Evolutionary conservation across 2,329 filamentous ascomycete genomes (phyloP).

Genomic region (Colletotrichum tropicale): DNA sequence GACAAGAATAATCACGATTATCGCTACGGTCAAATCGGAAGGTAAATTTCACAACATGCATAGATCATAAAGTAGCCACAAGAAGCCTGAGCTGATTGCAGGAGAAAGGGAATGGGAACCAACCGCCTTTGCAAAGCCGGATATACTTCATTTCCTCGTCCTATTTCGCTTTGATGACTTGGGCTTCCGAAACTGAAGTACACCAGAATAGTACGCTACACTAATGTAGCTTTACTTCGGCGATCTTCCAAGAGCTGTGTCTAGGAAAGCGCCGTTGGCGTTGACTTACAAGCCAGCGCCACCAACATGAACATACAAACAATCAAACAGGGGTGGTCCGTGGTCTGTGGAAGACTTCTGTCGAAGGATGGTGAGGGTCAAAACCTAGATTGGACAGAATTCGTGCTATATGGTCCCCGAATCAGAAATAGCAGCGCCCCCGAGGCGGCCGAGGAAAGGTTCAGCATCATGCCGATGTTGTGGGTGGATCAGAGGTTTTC

Average conservation of each 20-base stretch:
- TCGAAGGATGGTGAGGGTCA: neutral
- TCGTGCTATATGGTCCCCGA: neutral
- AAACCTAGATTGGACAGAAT: neutral
- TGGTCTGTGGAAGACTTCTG: neutral
- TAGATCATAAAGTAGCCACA: too few relatives aligned
- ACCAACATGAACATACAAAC: neutral
- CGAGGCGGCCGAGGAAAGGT: neutral
- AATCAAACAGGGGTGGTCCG: neutral
- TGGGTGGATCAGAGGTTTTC: rapidly evolving
- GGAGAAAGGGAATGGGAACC: too few relatives aligned
- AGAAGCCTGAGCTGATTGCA: too few relatives aligned
- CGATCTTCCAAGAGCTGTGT: neutral
- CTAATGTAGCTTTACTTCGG: too few relatives aligned
- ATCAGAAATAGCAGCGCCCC: neutral
- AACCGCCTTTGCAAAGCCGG: too few relatives aligned
- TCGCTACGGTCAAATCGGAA: too few relatives aligned
- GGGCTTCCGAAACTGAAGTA: too few relatives aligned
- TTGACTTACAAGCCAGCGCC: too few relatives aligned
- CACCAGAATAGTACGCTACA: too few relatives aligned
- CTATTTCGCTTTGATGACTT: too few relatives aligned
- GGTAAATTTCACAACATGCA: too few relatives aligned
- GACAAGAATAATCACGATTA: rapidly evolving
- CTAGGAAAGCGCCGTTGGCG: neutral
- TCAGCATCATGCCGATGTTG: neutral
- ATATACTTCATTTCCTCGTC: too few relatives aligned